Base-by-base conservation (phyloP, 768 basidiomycete species). In the Boletus patriciae region DNA sequence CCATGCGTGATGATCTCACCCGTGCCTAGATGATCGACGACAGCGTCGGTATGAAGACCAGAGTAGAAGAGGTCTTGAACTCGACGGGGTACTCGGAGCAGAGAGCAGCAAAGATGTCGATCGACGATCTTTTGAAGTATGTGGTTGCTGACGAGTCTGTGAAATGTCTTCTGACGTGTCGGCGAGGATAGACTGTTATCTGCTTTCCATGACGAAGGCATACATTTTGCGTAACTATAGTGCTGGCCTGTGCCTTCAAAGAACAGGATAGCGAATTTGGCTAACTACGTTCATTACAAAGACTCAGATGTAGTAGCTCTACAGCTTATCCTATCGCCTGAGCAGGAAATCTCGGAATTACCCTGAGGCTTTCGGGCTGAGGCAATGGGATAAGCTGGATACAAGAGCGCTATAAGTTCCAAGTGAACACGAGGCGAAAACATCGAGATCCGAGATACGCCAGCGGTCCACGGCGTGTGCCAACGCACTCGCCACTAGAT, bases 101-200 rank as follows among this genome's bases (percentile, higher is more conserved):
- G 49, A 83, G 95, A 44, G 92, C 92, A 1, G 84, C 93, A 3
- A 98, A 98, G 73, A 95, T 98, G 94, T 85, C 88, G 55, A 80
- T 97, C 12, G 90, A 96, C 62, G 95, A 96, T 69, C 77, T 98
- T 23, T 76, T 98, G 37, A 94, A 89, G 92, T 93, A 66, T 52
- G 87, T 75, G 23, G 11, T 31, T 46, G 34, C 21, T 52, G 9
- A 42, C 66, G n/a, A 61, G 13, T n/a, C 23, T 13, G 12, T 11
- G 33, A 33, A 21, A 12, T 4, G 4, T 19, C 34, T 41, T 13
- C 50, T 68, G 27, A 63, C 31, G 12, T 23, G 4, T 34, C 4
- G 15, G 10, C 10, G 37, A 34, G 33, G 47, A n/a, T 62, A 90
- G 88, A 71, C 65, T 90, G 21, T 65, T 90, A n/a, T 80, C 85